Conservation (phyloP, 1,139 yeast species). For the Kodamaea sp. region DNA sequence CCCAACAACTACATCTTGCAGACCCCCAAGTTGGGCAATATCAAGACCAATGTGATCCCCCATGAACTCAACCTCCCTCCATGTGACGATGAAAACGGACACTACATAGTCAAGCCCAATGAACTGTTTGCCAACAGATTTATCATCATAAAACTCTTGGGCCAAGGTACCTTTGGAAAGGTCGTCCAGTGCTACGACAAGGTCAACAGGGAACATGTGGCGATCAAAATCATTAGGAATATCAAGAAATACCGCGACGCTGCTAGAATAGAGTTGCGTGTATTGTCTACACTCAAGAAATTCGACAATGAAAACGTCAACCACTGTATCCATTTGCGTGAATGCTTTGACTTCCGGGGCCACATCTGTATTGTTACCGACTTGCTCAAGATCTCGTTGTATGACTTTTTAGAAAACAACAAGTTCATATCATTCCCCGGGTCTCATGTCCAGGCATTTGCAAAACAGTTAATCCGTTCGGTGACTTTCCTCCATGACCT, state of each 20-base stretch:
- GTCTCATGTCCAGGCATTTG: slow-evolving; percentile 83
- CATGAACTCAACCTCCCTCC: slow-evolving; percentile 43
- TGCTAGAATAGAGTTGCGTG: slow-evolving; percentile 77
- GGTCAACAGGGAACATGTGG: slow-evolving; percentile 64
- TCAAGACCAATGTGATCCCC: slow-evolving; percentile 42
- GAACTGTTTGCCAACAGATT: slow-evolving; percentile 68
- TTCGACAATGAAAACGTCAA: slow-evolving; percentile 69
- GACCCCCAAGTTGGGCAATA: slow-evolving; percentile 46
- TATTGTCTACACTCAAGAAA: slow-evolving; percentile 76
- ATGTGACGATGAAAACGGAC: slow-evolving; percentile 81
- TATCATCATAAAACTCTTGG: slow-evolving; percentile 66
- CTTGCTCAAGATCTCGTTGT: slow-evolving; percentile 77
- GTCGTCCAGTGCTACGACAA: slow-evolving; percentile 76
- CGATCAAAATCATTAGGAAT: slow-evolving; percentile 85
- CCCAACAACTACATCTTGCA: slow-evolving; percentile 41
- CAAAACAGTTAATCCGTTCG: slow-evolving; percentile 80
- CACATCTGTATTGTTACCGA: slow-evolving; percentile 95
- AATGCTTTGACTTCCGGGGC: slow-evolving; percentile 89
- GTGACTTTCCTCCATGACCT: slow-evolving; percentile 89
- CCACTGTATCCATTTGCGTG: slow-evolving; percentile 78
- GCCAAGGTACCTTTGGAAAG: slow-evolving; percentile 98
- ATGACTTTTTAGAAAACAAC: slow-evolving; percentile 83
- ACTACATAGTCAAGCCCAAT: slow-evolving; percentile 66
- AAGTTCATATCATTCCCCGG: slow-evolving; percentile 76
- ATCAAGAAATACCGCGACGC: slow-evolving; percentile 83